Conservation (phyloP, 148 eudicot species). For the Camellia lanceoleosa region DNA sequence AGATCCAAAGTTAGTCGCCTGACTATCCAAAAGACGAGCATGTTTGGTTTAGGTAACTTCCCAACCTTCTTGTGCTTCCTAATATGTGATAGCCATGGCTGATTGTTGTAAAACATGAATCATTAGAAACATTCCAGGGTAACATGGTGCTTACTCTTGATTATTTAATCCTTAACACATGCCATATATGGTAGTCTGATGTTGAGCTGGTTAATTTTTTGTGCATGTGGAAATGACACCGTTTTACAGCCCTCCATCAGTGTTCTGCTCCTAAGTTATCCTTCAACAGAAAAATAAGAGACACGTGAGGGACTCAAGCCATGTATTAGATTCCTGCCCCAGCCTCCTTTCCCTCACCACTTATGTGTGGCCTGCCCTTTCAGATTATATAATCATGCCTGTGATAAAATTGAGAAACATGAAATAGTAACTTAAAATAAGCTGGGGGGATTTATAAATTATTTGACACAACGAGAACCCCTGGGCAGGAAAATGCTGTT, state of each 20-base stretch:
- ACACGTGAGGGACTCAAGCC: too few relatives aligned
- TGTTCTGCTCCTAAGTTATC: too few relatives aligned
- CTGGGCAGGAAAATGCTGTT: too few relatives aligned
- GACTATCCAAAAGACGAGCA: constrained; percentile 70
- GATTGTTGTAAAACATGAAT: neutral
- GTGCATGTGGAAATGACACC: neutral
- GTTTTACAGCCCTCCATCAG: too few relatives aligned
- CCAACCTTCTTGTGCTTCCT: neutral
- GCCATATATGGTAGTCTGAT: neutral
- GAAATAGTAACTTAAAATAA: neutral
- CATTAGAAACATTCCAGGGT: neutral
- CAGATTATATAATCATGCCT: neutral
- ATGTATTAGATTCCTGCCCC: too few relatives aligned
- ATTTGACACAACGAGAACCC: too few relatives aligned
- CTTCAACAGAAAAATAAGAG: too few relatives aligned
- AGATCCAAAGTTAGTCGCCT: constrained; percentile 81
- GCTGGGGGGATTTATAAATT: neutral
- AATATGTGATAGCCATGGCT: neutral
- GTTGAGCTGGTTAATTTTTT: neutral
- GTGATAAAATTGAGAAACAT: neutral
- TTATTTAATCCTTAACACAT: neutral
- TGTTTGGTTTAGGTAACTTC: constrained; percentile 80
- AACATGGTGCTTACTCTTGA: neutral
- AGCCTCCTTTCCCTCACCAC: neutral
- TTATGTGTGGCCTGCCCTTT: neutral